Conservation (phyloP, 257 asterid species). For the Cinchona pubescens region DNA sequence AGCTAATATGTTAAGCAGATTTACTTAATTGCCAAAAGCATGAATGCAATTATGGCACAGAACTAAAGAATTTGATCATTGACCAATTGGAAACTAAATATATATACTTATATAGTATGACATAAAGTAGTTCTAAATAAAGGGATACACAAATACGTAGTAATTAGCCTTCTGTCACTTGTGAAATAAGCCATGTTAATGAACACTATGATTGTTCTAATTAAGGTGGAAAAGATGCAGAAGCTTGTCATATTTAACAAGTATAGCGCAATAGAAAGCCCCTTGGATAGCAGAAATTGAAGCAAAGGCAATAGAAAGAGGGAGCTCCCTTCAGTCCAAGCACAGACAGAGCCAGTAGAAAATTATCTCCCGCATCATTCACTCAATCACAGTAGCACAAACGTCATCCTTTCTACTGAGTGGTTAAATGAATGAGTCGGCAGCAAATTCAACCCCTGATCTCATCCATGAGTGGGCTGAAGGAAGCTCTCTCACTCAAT, state of each 20-base stretch:
- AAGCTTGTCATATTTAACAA: not conserved
- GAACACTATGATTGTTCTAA: not conserved
- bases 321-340: conserved; percentile 99
- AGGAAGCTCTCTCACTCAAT: conserved; percentile 76
- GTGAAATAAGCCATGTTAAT: not conserved
- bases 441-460: conserved; percentile 74
- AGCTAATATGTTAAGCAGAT: not conserved
- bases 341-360: conserved; percentile 65
- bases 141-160: no score
- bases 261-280: not conserved
- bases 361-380: conserved; percentile 99
- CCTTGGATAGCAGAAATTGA: not conserved
- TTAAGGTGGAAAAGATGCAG: not conserved
- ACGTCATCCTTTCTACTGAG: conserved; percentile 51
- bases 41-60: not conserved
- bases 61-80: not conserved
- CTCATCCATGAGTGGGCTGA: conserved; percentile 95
- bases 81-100: not conserved
- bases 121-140: conserved; percentile 6
- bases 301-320: conserved; percentile 50
- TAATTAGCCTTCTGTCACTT: not conserved
- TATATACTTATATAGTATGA: no score
- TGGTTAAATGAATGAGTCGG: conserved; percentile 86
- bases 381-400: conserved; percentile 78
- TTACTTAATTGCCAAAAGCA: not conserved